Base-by-base conservation (phyloP, 139 green algal species). In the Picochlorum sp. region DNA sequence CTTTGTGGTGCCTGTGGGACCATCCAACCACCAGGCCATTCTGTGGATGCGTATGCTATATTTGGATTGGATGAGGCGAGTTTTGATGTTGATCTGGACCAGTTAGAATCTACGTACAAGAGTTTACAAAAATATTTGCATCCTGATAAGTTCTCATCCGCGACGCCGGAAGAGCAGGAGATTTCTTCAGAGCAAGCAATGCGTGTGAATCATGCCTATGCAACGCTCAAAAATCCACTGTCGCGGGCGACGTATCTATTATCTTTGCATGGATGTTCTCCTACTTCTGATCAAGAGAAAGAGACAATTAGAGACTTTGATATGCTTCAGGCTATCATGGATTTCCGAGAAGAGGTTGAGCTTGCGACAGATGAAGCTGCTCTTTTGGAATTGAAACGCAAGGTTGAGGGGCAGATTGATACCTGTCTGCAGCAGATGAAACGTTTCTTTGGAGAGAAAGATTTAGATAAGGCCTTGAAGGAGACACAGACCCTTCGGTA, bases 131-230 rank as follows among this genome's bases (percentile, higher is more conserved):
- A 32, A 14, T 38, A 20, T 20, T 14, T 59, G 51, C 51, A 59
- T 59, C 51, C 51, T 34, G 51, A 59, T 34, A 59, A 59, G 11
- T 59, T 59, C 51, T 59, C 51, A 30, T 37, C 21, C 1, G 51
- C 51, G 23, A 38, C 51, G 18, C 7, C n/a, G 34, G 51, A 30
- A 10, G 51, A 59, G 23, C n/a, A 59, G 23, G 51, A 34, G 20
- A 20, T 38, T 15, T 59, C 51, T 59, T 20, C 51, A 15, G 21
- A 59, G 15, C 51, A 59, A 34, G 20, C 51, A 30, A 34, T 21
- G 15, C 20, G 13, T 34, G 23, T 59, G 21, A 59, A 59, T 13
- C 20, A 34, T 38, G 51, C 51, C 13, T 59, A 59, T 32, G n/a
- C 20, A 37, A 38, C 26, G 10, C 21, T 59, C n/a, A 30, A 32